phyloP scores from a whole-genome alignment of 2,329 filamentous ascomycete genomes.

The Aspergillus carbonarius region DNA sequence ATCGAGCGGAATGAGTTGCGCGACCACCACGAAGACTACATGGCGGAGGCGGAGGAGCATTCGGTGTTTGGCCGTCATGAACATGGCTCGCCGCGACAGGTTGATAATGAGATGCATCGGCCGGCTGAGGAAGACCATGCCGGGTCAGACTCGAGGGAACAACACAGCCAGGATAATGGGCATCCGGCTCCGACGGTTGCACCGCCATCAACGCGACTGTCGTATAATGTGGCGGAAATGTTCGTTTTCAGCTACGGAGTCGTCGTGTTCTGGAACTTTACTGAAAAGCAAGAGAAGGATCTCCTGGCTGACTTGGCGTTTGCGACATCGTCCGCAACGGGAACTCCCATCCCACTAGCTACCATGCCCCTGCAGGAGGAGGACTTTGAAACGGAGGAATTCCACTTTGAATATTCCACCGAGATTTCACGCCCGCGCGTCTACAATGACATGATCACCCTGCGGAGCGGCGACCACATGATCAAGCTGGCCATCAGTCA shows the following conservation, averaged over 20 bases:
- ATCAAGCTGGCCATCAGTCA: constrained; percentile 98
- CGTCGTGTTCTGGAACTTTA: constrained; percentile 98
- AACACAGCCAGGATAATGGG: not conserved
- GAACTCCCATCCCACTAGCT: constrained; percentile 61
- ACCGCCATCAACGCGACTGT: constrained; percentile 66
- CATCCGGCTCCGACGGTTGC: constrained; percentile 30
- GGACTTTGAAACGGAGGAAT: constrained; percentile 96
- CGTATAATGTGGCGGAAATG: constrained; percentile 74
- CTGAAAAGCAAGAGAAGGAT: constrained; percentile 92
- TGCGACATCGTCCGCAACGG: constrained; percentile 51
- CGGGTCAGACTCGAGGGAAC: constrained; percentile 11
- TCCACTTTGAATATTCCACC: constrained; percentile 95
- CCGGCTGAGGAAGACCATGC: constrained; percentile 28
- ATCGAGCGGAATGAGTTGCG: constrained; percentile 90
- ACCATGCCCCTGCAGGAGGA: constrained; percentile 78
- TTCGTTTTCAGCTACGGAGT: constrained; percentile 97
- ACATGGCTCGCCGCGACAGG: constrained; percentile 12
- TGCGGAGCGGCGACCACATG: constrained; percentile 95
- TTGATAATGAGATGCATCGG: constrained; percentile 7
- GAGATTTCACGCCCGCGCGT: constrained; percentile 83
- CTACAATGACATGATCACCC: constrained; percentile 99
- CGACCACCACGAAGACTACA: constrained; percentile 89
- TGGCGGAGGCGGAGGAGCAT: constrained; percentile 61
- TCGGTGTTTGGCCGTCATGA: constrained; percentile 40
- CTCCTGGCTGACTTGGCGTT: constrained; percentile 94